Percentiles rank a stretch among this genome's conserved stretches.
Evolutionary conservation across 108 stramenopile species (phyloP).

Genomic region (Mayamaea pseudoterrestris): DNA sequence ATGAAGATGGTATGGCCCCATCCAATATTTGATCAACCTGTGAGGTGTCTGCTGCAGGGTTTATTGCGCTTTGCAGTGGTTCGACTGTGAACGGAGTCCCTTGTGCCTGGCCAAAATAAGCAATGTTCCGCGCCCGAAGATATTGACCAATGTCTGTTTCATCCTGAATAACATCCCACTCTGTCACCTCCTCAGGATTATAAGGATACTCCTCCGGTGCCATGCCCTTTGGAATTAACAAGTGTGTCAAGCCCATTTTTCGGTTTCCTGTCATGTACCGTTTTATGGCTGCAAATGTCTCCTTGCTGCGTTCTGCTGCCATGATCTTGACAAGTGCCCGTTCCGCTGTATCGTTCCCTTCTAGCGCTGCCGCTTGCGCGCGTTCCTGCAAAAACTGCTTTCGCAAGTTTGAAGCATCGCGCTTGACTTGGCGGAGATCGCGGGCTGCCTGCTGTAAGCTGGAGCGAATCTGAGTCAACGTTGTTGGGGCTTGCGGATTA

Average conservation of each 20-base stretch:
- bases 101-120: constrained; percentile 1
- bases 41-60: no score
- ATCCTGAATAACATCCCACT: background rate
- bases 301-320: no score
- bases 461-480: no score
- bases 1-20: no score
- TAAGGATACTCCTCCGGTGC: background rate
- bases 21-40: no score
- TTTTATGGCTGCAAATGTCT: no score
- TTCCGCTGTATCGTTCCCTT: background rate
- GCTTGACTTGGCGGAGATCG: background rate
- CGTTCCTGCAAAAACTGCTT: background rate
- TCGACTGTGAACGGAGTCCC: background rate
- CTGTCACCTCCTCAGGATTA: no score
- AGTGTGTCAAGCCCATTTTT: background rate
- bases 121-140: background rate
- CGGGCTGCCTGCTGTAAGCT: background rate
- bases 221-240: background rate
- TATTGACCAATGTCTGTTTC: background rate
- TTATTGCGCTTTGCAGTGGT: no score
- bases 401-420: background rate
- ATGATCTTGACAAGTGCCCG: background rate
- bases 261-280: background rate
- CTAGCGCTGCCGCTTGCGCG: background rate
- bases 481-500: no score